These are phyloP conservation scores for Claviceps paspali DNA, from an alignment of 2,329 filamentous ascomycete genomes.

Conservation along the genomic window DNA sequence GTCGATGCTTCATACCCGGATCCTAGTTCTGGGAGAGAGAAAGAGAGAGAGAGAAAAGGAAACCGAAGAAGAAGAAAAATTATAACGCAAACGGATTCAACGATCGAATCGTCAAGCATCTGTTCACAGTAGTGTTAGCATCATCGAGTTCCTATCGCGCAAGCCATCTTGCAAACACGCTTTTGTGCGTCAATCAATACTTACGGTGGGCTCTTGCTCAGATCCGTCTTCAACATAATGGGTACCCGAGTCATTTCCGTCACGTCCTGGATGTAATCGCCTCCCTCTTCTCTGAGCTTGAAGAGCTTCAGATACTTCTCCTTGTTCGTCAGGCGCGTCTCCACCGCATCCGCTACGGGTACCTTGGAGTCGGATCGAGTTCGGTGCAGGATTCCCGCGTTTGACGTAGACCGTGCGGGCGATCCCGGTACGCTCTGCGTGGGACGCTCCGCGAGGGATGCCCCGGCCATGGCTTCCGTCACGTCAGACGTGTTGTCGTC, in stretches of 20 bases:
- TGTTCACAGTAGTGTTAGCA: conserved; percentile 16
- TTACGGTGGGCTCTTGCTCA: conserved; percentile 98
- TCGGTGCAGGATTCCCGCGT: conserved; percentile 58
- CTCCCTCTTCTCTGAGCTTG: conserved; percentile 76
- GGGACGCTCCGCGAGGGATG: conserved; percentile 74
- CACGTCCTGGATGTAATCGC: conserved; percentile 95
- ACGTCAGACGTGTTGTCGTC: conserved; percentile 77
- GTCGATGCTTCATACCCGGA: no score
- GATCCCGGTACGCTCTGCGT: conserved; percentile 94
- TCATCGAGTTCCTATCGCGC: not conserved
- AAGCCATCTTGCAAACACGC: no score
- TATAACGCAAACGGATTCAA: conserved; percentile 62
- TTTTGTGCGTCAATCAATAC: conserved; percentile 25
- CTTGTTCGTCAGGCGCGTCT: conserved; percentile 75
- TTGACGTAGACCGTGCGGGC: conserved; percentile 59
- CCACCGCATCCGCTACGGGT: conserved; percentile 55
- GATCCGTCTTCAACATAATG: conserved; percentile 95
- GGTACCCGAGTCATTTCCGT: conserved; percentile 94
- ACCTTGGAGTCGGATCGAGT: conserved; percentile 93
- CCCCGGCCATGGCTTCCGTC: conserved; percentile 82
- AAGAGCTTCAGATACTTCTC: conserved; percentile 92
- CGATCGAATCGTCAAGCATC: conserved; percentile 71
- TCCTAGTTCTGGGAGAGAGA: no score
- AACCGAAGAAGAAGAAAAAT: no score
- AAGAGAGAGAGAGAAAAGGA: no score